Evolutionary conservation across 768 basidiomycete species (phyloP), one percentile per base, ranked within the genome.

Genomic region (Termitomyces sp.): DNA sequence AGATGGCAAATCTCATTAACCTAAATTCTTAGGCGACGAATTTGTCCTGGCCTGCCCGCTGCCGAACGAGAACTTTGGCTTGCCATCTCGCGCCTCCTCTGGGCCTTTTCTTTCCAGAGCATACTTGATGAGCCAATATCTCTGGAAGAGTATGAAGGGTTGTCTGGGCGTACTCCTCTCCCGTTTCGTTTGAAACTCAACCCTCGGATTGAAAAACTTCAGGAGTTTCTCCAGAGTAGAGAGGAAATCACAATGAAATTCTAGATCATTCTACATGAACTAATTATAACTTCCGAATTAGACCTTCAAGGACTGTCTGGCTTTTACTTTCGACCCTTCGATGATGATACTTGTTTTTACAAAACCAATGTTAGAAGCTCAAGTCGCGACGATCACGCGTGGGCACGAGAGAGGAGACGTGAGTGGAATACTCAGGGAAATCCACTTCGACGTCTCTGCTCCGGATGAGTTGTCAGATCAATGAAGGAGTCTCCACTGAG

Each of bases 61-160:
- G 81, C 81, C 1, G 81, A 82, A 59, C 71, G 74, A 2, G 79
- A 81, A 64, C 68, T 82, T 31, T 81, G 70, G 67, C 73, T 82
- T 11, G 76, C 78, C 7, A 75, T 81, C 57, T 73, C 80, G 0
- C 74, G 76, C 20, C 71, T 82, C 66, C 71, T 81, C 10, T 82
- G 80, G 81, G 75, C 79, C 1, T 82, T 80, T 69, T 71, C 63
- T 29, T 73, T 81, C 58, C 69, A 72, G 29, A 68, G 70, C 32
- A 64, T 79, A 9, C 75, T 77, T 1, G 75, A 67, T n/a, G 75
- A 81, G 60, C 76, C 77, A 1, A 79, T 79, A 51, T 75, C 75
- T 62, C 64, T 81, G 45, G 74, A 77, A 48, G 80, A 80, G 61
- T 81, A 81, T 61, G 79, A 80, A 56, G 81, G 79, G 5, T 61